Evolutionary conservation across 768 basidiomycete species (phyloP), one percentile per base, ranked within the genome.

Genomic region (Stropharia rugosoannulata): DNA sequence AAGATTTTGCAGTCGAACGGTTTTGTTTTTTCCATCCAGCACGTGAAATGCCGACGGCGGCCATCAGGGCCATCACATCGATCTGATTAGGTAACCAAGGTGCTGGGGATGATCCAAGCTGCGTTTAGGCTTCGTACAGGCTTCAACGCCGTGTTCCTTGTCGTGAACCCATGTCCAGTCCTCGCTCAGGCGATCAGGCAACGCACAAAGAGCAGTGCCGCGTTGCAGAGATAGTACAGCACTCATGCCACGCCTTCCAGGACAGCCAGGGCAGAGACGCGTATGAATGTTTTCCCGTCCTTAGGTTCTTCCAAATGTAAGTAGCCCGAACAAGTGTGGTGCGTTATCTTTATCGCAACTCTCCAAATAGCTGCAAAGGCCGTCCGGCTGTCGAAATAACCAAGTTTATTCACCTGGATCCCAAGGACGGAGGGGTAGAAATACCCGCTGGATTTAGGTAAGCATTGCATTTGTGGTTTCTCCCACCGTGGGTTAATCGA

Each of bases 261-360:
- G 13, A 64, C 59, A 40, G 41, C 29, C 22, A 61, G 13, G 71
- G 70, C 12, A 61, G 49, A 7, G 68, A 65, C 5, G 60, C 69
- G 48, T 65, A 83, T 44, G 79, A 82, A 37, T 94, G 91, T 66
- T 84, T 82, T 65, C 92, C 90, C 5, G 70, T 94, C 43, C 82
- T 87, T 27, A 83, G 93, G 13, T 76, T 93, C 25, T 89, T 95
- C 63, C 76, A 77, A 67, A 73, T 90, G 91, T 89, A 64, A 70
- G 84, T 60, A 8, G n/a, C 9, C 57, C 55, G 18, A 39, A 39
- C 4, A 37, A 36, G 16, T 18, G 19, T 13, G 27, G 11, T 29
- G 25, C 25, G 15, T 32, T 13, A 49, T 32, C 35, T 27, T 18
- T 46, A 36, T 49, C 40, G 39, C 51, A 54, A 38, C 10, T 43